Evolutionary conservation across 352 stramenopile genomes (phyloP), one percentile per base, ranked within the genome.

Genomic region (Globisporangium cystogenes): DNA sequence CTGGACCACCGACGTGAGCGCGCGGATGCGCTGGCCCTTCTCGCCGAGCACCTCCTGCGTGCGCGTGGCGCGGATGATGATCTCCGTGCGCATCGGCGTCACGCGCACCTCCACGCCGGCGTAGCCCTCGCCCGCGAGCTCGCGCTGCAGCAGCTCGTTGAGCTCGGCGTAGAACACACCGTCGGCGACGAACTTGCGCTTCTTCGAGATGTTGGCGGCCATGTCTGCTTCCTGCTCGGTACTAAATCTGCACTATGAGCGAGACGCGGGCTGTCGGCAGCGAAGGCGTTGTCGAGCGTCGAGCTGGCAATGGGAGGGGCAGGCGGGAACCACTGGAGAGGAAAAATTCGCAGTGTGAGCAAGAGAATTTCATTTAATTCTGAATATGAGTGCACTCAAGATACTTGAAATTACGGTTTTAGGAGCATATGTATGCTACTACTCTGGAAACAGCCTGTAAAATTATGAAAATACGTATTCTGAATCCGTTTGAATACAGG

Each of bases 111-210:
- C 97, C 16, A 99, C 96, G 60, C 97, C 97, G 48, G 95, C 92
- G 85, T 99, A 99, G 60, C 97, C 97, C 60, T 98, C 96, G 72
- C 98, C 96, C 59, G 96, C 97, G 45, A 99, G 87, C 76, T 99
- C 96, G 35, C 95, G 82, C 67, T 95, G 97, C 54, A 99, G 85
- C 51, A 99, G 85, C 82, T 99, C 97, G 82, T 99, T 99, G 23
- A 99, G 83, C 77, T 99, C 97, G 68, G 97, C 96, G 85, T 99
- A 99, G 90, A 99, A 99, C 46, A 99, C 96, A 86, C 97, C 97
- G 75, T 99, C 97, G 46, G 97, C 96, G 55, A 99, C 90, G 81
- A 99, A 99, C 87, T 99, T 99, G 68, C 96, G 91, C 88, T 99
- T 99, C 90, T 98, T 98, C 48, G 93, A 98, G 72, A 99, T 98